phyloP scores from a whole-genome alignment of 306 rosid genomes.

The Oxytropis ochrocephala region DNA sequence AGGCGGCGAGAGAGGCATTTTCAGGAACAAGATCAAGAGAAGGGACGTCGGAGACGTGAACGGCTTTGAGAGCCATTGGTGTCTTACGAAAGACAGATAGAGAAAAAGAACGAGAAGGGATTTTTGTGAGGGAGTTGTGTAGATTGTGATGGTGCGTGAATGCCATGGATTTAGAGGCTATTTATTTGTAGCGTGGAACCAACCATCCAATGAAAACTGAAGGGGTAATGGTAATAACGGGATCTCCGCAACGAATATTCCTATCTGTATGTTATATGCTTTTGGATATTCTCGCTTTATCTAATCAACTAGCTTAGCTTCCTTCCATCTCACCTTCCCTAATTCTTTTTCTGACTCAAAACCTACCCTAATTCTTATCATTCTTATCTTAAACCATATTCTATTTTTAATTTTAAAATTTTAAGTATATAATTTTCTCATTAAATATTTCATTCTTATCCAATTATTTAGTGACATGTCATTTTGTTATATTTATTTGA shows the following conservation, averaged over 20 bases:
- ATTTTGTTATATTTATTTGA: too few species aligned
- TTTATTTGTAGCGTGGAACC: neutral
- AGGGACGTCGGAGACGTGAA: slow-evolving; percentile 50
- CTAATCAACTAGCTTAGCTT: neutral
- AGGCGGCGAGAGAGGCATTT: slow-evolving; percentile 23
- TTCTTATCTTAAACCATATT: too few species aligned
- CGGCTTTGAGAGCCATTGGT: slow-evolving; percentile 46
- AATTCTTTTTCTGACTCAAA: too few species aligned
- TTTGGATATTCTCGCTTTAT: slow-evolving; percentile 25
- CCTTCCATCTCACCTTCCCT: neutral
- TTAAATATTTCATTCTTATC: too few species aligned
- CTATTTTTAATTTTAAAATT: too few species aligned
- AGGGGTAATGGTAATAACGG: neutral
- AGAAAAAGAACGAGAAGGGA: neutral
- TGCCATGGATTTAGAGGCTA: neutral
- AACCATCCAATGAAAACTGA: too few species aligned
- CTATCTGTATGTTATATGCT: slow-evolving; percentile 1
- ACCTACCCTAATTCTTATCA: too few species aligned
- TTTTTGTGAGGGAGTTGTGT: neutral
- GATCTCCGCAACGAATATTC: slow-evolving; percentile 35
- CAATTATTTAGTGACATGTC: too few species aligned
- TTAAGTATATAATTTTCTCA: too few species aligned
- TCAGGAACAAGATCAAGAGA: slow-evolving; percentile 32
- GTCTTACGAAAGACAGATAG: neutral
- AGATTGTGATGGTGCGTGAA: neutral